phyloP scores from a whole-genome alignment of 2,329 filamentous ascomycete genomes.

The Lasiodiplodia hormozganensis region DNA sequence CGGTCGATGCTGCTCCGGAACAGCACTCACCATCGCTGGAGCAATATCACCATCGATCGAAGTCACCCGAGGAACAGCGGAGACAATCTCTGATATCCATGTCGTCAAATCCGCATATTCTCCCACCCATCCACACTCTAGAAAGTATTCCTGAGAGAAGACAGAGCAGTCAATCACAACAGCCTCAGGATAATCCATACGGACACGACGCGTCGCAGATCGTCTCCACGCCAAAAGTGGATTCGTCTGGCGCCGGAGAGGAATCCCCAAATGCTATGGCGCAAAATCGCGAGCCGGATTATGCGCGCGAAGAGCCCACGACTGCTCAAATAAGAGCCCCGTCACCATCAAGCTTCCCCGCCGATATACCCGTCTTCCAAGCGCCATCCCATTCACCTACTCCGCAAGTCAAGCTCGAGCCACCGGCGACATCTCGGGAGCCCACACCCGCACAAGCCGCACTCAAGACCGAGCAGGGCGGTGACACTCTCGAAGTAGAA shows the following conservation, averaged over 20 bases:
- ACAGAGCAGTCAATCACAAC: constrained; percentile 17
- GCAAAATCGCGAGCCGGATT: constrained; percentile 42
- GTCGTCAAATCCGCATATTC: constrained; percentile 42
- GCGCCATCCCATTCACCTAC: constrained; percentile 38
- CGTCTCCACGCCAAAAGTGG: constrained; percentile 32
- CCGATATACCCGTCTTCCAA: constrained; percentile 33
- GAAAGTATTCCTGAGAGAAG: constrained; percentile 17
- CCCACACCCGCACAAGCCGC: constrained; percentile 50
- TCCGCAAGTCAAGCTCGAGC: constrained; percentile 51
- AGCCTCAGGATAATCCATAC: constrained; percentile 30
- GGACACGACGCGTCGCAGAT: constrained; percentile 39
- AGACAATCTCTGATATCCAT: constrained; percentile 44
- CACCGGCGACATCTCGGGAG: constrained; percentile 36
- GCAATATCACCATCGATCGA: constrained; percentile 55
- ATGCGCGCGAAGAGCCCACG: constrained; percentile 39
- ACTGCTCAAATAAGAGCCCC: constrained; percentile 40
- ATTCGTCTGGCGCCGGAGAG: not conserved
- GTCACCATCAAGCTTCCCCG: constrained; percentile 31
- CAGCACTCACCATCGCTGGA: constrained; percentile 54
- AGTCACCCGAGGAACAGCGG: constrained; percentile 52
- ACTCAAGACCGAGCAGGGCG: constrained; percentile 36
- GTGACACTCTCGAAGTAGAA: constrained; percentile 48
- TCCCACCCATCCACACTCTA: constrained; percentile 51
- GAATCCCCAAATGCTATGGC: constrained; percentile 28
- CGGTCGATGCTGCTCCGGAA: constrained; percentile 43